A percentile compares a stretch with the other conserved stretches of the same genome.
These are phyloP conservation scores for Xylariomycetidae sp. DNA, from an alignment of 2,329 filamentous ascomycete species.

Conservation along the genomic window DNA sequence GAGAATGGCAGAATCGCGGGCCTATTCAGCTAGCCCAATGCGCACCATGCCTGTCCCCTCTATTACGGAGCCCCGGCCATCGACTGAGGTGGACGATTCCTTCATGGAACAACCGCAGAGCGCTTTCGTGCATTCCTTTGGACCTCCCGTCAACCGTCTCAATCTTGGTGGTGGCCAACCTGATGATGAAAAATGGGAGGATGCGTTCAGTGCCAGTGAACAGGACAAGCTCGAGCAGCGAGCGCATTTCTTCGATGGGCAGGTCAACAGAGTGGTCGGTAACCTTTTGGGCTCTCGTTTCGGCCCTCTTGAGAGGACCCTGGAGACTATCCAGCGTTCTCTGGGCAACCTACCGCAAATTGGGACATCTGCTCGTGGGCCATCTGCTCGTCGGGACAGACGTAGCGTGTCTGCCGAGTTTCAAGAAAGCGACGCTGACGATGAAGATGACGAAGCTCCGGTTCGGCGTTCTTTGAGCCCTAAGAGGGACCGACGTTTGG, in stretches of 20 bases:
- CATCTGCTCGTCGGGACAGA: constrained; percentile 51
- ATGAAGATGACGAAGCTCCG: constrained; percentile 73
- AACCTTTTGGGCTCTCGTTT: constrained; percentile 70
- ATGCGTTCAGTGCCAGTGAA: constrained; percentile 73
- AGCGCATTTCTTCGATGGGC: constrained; percentile 83
- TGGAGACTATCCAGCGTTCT: constrained; percentile 68
- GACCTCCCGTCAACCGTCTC: constrained; percentile 56
- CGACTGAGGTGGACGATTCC: constrained; percentile 55
- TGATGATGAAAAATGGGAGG: constrained; percentile 91
- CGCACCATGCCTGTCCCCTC: constrained; percentile 31
- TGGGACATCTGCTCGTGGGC: constrained; percentile 47
- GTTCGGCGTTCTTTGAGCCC: constrained; percentile 68
- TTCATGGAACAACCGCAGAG: constrained; percentile 48
- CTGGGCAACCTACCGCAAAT: constrained; percentile 53
- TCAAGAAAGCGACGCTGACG: constrained; percentile 85
- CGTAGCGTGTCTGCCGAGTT: constrained; percentile 65
- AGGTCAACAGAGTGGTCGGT: constrained; percentile 81
- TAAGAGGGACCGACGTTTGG: constrained; percentile 68
- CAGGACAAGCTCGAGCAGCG: constrained; percentile 77
- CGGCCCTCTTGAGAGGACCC: constrained; percentile 71
- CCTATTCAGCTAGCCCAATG: constrained; percentile 35
- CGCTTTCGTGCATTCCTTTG: constrained; percentile 42
- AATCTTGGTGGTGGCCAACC: constrained; percentile 58
- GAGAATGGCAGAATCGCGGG: constrained; percentile 44
- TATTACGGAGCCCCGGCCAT: constrained; percentile 38